These are phyloP conservation scores for Ilex asprella DNA, from an alignment of 257 asterid species.

Conservation along the genomic window DNA sequence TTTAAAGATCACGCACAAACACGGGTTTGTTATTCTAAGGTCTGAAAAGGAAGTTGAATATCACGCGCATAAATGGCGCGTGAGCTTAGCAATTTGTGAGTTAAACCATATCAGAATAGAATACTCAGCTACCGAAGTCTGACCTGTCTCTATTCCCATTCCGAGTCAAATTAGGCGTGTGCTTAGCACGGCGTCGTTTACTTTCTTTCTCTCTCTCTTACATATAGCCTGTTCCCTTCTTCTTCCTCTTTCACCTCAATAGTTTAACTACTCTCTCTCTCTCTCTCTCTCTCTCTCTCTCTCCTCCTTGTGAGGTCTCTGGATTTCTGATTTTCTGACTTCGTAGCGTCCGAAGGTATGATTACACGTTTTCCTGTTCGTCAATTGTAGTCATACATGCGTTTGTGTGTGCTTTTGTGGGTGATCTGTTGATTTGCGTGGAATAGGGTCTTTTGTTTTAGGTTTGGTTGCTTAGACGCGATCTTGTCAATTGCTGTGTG, in stretches of 20 bases:
- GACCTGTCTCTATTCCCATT: too few relatives aligned
- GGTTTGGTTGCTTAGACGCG: neutral
- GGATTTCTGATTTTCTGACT: neutral
- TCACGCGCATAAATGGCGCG: too few relatives aligned
- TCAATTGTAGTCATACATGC: too few relatives aligned
- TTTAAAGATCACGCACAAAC: too few relatives aligned
- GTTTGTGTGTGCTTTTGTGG: neutral
- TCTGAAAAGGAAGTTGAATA: too few relatives aligned
- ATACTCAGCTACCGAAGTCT: too few relatives aligned
- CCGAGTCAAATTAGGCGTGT: neutral
- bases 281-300: neutral
- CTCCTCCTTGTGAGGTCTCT: neutral
- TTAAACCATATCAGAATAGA: too few relatives aligned
- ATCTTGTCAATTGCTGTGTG: neutral
- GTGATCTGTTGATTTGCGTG: neutral
- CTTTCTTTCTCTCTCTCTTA: neutral
- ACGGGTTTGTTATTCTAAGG: too few relatives aligned
- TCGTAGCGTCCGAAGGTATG: neutral
- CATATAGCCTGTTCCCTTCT: neutral
- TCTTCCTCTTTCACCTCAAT: neutral
- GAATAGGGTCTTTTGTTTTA: neutral
- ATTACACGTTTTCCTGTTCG: neutral
- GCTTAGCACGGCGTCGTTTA: neutral
- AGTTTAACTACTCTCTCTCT: neutral
- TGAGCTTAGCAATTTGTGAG: too few relatives aligned